These are phyloP conservation scores for Cryptosporidium viatorum DNA, from an alignment of 169 alveolate genomes.

Conservation along the genomic window DNA sequence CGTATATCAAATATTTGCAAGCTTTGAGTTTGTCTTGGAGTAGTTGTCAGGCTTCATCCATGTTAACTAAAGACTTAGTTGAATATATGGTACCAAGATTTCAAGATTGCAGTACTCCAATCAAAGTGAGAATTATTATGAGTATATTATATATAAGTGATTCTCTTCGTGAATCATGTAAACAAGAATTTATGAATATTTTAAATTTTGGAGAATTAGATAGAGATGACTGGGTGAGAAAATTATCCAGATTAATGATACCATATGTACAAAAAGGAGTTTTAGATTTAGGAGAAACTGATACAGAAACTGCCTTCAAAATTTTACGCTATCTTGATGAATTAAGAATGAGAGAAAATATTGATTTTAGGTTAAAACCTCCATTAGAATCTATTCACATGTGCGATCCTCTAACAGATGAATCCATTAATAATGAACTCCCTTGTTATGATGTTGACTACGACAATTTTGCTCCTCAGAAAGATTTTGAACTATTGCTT, in stretches of 20 bases:
- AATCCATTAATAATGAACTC: conserved; percentile 32
- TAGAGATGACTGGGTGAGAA: conserved; percentile 91
- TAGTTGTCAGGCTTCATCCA: conserved; percentile 86
- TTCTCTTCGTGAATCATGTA: conserved; percentile 79
- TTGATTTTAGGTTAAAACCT: conserved; percentile 77
- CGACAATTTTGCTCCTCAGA: conserved; percentile 74
- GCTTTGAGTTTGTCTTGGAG: conserved; percentile 82
- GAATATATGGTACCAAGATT: conserved; percentile 84
- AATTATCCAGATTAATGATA: conserved; percentile 86
- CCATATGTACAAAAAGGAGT: conserved; percentile 88
- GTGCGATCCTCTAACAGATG: conserved; percentile 80
- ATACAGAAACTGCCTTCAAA: conserved; percentile 90
- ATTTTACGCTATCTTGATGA: conserved; percentile 88
- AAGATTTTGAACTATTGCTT: conserved; percentile 54
- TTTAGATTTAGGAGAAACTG: conserved; percentile 88
- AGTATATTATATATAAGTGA: conserved; percentile 83
- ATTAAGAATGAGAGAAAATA: conserved; percentile 79
- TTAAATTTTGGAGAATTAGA: conserved; percentile 87
- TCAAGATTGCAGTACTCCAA: conserved; percentile 85
- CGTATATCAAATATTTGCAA: conserved; percentile 57
- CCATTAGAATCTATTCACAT: conserved; percentile 80
- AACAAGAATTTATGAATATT: conserved; percentile 69
- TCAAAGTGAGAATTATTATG: conserved; percentile 85
- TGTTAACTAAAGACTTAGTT: conserved; percentile 81
- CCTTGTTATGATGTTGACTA: conserved; percentile 68